A percentile compares a stretch with the other conserved stretches of the same genome.
Evolutionary conservation across 805 yeast genomes (phyloP).

Genomic region (Sugiyamaella qingdaonensis): DNA sequence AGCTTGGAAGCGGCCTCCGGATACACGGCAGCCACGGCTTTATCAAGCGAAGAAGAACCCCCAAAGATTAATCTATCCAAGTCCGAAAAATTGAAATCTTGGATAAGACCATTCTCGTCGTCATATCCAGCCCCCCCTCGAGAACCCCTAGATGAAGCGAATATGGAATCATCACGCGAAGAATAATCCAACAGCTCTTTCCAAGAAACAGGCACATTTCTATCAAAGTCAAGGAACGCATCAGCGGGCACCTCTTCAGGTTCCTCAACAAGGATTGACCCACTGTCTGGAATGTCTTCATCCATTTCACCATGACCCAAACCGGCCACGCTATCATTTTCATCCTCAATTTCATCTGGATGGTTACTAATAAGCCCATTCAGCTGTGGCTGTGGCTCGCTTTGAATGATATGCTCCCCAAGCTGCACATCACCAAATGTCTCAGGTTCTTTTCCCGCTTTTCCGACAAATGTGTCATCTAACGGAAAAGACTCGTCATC

Average conservation of each 20-base stretch:
- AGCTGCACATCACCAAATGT: too few relatives aligned
- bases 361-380: too few relatives aligned
- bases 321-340: too few relatives aligned
- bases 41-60: constrained; percentile 22
- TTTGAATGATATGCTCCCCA: too few relatives aligned
- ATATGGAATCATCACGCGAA: constrained; percentile 19
- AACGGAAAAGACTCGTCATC: too few relatives aligned
- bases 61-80: constrained; percentile 49
- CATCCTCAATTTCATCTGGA: too few relatives aligned
- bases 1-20: constrained; percentile 15
- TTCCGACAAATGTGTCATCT: not conserved
- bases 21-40: constrained; percentile 13
- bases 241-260: too few relatives aligned
- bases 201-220: constrained; percentile 40
- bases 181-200: constrained; percentile 56
- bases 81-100: constrained; percentile 32
- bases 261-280: too few relatives aligned
- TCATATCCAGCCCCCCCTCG: constrained; percentile 3
- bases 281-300: too few relatives aligned
- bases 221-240: not conserved
- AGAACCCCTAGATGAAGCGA: constrained; percentile 5
- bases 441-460: not conserved
- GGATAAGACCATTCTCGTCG: not conserved
- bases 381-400: too few relatives aligned
- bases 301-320: too few relatives aligned